phyloP scores from a whole-genome alignment of 257 asterid species.

The Ilex aquifolium region DNA sequence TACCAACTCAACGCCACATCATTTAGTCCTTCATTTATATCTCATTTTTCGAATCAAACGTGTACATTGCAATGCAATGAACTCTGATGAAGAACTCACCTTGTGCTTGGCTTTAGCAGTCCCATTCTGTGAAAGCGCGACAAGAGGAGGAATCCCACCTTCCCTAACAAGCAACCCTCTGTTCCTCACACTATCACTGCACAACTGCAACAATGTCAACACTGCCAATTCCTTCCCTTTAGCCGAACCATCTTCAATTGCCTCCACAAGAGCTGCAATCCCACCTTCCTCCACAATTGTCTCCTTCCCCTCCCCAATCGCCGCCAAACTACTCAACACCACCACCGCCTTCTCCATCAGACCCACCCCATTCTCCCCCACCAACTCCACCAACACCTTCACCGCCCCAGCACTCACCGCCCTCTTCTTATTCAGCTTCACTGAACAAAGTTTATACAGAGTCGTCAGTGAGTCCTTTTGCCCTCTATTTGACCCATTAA shows the following conservation, averaged over 20 bases:
- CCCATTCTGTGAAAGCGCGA: conserved; percentile 84
- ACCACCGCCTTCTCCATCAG: conserved; percentile 96
- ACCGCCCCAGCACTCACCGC: conserved; percentile 86
- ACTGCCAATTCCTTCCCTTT: conserved; percentile 91
- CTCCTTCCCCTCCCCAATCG: conserved; percentile 54
- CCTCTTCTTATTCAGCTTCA: conserved; percentile 75
- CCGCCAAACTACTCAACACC: conserved; percentile 80
- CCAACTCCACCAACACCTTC: conserved; percentile 63
- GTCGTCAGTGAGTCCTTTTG: conserved; percentile 90
- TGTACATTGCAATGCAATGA: no score
- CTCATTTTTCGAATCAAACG: no score
- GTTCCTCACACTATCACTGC: conserved; percentile 65
- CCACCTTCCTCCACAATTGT: conserved; percentile 90
- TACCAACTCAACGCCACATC: no score
- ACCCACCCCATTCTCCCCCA: conserved; percentile 65
- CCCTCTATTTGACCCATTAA: conserved; percentile 74
- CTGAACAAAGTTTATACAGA: conserved; percentile 70
- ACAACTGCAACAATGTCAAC: conserved; percentile 71
- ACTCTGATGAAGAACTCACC: conserved; percentile 26
- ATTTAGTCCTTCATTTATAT: no score
- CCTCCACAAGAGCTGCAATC: conserved; percentile 73
- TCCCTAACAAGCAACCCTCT: conserved; percentile 88
- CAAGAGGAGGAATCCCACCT: conserved; percentile 95
- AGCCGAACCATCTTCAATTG: conserved; percentile 67
- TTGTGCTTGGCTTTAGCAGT: conserved; percentile 88